phyloP scores from a whole-genome alignment of 2,329 filamentous ascomycete species.

The Fusarium devonianum region DNA sequence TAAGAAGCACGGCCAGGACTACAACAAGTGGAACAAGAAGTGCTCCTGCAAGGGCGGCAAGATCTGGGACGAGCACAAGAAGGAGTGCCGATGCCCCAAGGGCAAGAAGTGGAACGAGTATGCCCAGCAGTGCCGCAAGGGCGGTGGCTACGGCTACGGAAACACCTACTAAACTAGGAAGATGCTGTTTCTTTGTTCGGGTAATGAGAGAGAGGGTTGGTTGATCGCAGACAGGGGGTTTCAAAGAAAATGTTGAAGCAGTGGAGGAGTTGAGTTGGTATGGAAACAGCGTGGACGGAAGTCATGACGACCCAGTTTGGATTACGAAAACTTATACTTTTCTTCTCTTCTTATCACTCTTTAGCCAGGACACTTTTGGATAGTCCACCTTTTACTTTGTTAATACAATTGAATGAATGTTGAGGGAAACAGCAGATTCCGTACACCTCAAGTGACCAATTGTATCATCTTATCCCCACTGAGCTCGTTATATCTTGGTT shows the following conservation, averaged over 20 bases:
- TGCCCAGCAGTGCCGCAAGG: neutral
- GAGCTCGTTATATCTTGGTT: too few relatives aligned
- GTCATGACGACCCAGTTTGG: too few relatives aligned
- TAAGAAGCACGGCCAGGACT: conserved; percentile 28
- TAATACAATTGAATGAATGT: conserved; percentile 31
- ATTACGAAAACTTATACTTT: conserved; percentile 5
- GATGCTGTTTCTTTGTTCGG: too few relatives aligned
- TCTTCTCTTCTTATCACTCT: conserved; percentile 26
- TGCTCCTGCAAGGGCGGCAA: conserved; percentile 28
- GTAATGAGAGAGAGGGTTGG: neutral
- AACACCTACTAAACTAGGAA: conserved; percentile 11
- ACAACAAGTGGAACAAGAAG: conserved; percentile 22
- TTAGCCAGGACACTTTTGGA: conserved; percentile 4
- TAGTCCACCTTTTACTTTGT: conserved; percentile 14
- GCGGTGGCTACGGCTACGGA: conserved; percentile 13
- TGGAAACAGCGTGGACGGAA: too few relatives aligned
- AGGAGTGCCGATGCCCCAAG: conserved; percentile 5
- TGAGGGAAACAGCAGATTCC: neutral
- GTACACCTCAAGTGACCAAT: too few relatives aligned
- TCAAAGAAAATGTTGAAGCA: neutral
- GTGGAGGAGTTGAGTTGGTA: neutral
- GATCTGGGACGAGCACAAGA: conserved; percentile 20
- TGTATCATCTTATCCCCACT: too few relatives aligned
- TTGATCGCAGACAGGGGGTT: neutral
- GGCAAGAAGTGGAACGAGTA: conserved; percentile 20